phyloP scores from a whole-genome alignment of 2,329 filamentous ascomycete species.

The Ceratocystiopsis sp. region DNA sequence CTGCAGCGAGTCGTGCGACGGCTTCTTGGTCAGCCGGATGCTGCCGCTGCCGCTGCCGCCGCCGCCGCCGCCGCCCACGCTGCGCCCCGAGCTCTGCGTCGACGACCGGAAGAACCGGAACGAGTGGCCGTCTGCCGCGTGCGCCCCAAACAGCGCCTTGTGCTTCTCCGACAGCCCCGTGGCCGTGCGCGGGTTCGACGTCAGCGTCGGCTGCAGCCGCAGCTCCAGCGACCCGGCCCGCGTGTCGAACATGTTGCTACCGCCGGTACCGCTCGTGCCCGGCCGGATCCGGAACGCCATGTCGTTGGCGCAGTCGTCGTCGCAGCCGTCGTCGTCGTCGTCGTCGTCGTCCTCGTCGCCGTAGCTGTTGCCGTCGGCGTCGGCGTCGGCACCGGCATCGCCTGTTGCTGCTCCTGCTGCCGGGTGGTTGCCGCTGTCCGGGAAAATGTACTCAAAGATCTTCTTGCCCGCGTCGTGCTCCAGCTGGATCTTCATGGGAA shows the following conservation, averaged over 20 bases:
- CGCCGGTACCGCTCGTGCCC: slow-evolving; percentile 25
- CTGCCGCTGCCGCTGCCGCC: too few species aligned
- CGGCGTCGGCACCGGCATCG: background rate
- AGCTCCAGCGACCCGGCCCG: slow-evolving; percentile 63
- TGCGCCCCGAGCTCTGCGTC: slow-evolving; percentile 12
- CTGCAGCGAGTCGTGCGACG: slow-evolving; percentile 39
- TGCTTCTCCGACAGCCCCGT: slow-evolving; percentile 20
- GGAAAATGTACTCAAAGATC: slow-evolving; percentile 95
- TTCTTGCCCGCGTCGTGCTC: slow-evolving; percentile 86
- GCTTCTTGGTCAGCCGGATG: slow-evolving; percentile 26
- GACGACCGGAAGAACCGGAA: slow-evolving; percentile 33
- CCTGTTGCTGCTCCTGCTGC: slow-evolving; percentile 8
- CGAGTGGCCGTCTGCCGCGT: slow-evolving; percentile 29
- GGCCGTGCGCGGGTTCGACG: slow-evolving; percentile 24
- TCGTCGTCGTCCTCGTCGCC: background rate
- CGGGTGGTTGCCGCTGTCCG: slow-evolving; percentile 35
- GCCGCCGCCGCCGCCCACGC: too few species aligned
- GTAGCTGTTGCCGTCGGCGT: too few species aligned
- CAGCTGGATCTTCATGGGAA: slow-evolving; percentile 84
- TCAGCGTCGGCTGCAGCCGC: slow-evolving; percentile 68
- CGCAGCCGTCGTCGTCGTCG: background rate
- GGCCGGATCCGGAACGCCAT: slow-evolving; percentile 17
- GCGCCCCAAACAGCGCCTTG: slow-evolving; percentile 29
- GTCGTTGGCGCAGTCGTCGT: slow-evolving; percentile 19
- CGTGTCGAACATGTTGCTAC: slow-evolving; percentile 33